These are phyloP conservation scores for Melastoma candidum DNA, from an alignment of 441 rosid species.

Conservation along the genomic window DNA sequence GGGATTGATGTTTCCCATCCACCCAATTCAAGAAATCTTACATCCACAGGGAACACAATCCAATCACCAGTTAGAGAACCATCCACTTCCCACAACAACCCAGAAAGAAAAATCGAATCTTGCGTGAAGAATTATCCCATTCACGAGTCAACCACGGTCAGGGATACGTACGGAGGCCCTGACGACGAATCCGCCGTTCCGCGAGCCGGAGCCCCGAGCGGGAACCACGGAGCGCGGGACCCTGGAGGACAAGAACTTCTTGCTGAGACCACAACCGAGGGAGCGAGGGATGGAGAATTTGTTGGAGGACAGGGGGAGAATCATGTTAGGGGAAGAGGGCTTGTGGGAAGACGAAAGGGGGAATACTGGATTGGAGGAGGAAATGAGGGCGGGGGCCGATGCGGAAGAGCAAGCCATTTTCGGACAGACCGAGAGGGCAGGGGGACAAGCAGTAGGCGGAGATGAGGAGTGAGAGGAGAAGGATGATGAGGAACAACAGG, in stretches of 20 bases:
- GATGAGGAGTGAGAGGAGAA: neutral
- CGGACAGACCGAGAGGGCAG: neutral
- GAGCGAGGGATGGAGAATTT: conserved; percentile 29
- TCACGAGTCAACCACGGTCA: neutral
- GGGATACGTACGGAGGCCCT: conserved; percentile 42
- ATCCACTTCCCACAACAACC: neutral
- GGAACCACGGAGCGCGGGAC: conserved; percentile 29
- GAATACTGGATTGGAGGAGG: conserved; percentile 27
- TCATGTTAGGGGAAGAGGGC: conserved; percentile 17
- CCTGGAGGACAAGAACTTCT: conserved; percentile 30
- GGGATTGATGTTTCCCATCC: no score
- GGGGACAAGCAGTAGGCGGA: neutral
- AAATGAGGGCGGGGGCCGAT: conserved; percentile 34
- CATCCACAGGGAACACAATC: no score
- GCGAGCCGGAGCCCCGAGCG: conserved; percentile 23
- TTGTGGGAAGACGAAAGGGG: conserved; percentile 22
- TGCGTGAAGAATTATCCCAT: neutral
- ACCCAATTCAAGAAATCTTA: no score
- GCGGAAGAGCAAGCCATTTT: conserved; percentile 65
- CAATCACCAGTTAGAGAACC: no score
- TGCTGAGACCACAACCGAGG: conserved; percentile 32
- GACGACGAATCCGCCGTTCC: conserved; percentile 38
- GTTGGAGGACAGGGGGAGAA: conserved; percentile 22
- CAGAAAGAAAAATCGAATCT: neutral
- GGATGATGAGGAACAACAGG: no score